phyloP scores from a whole-genome alignment of 176 grass and related monocot species.

The Carex cristatella region DNA sequence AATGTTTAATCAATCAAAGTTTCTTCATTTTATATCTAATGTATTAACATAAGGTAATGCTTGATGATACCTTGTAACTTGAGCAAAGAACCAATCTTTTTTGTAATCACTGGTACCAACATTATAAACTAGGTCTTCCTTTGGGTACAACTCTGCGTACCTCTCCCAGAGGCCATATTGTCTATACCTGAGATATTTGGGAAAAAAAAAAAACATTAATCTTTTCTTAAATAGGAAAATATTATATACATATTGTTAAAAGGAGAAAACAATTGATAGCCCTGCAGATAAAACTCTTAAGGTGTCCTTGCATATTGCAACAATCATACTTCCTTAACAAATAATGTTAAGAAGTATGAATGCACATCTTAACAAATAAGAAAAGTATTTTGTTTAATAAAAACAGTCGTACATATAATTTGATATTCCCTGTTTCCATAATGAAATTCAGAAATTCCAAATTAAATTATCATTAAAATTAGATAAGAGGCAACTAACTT shows the following conservation, averaged over 20 bases:
- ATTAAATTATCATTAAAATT: neutral
- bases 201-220: neutral
- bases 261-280: neutral
- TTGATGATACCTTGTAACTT: constrained; percentile 46
- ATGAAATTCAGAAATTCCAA: neutral
- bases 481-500: constrained; percentile 10
- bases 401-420: neutral
- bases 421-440: neutral
- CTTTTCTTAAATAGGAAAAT: constrained; percentile 13
- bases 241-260: neutral
- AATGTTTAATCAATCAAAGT: neutral
- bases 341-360: too few species aligned
- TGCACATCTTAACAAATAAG: too few species aligned
- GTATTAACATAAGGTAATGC: too few species aligned
- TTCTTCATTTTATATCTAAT: too few species aligned
- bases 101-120: constrained; percentile 41
- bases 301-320: too few species aligned
- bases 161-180: constrained; percentile 82
- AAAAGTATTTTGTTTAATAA: too few species aligned
- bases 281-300: too few species aligned
- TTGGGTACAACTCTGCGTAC: constrained; percentile 53
- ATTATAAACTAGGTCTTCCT: constrained; percentile 38
- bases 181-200: neutral
- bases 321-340: too few species aligned
- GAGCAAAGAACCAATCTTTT: constrained; percentile 86